phyloP scores from a whole-genome alignment of 2,329 filamentous ascomycete genomes.

The Rutstroemia sp. region DNA sequence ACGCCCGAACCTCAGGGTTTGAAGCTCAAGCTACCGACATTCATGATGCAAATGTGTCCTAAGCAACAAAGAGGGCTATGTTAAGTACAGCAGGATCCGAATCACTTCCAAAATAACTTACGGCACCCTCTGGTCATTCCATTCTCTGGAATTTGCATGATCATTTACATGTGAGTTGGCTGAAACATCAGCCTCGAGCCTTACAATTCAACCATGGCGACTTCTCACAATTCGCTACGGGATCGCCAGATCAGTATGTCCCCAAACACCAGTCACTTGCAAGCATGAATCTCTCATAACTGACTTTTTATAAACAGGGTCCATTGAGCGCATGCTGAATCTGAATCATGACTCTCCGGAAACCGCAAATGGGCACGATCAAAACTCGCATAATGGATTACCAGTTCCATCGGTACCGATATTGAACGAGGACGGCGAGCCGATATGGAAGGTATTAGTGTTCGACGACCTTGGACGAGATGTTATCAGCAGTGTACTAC shows the following conservation, averaged over 20 bases:
- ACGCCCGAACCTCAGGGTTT: neutral
- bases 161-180: constrained; percentile 19
- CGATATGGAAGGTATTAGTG: constrained; percentile 95
- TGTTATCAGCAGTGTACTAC: constrained; percentile 92
- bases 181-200: constrained; percentile 25
- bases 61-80: neutral
- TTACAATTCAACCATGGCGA: constrained; percentile 40
- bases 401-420: constrained; percentile 68
- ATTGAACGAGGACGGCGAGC: constrained; percentile 78
- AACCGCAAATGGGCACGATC: constrained; percentile 49
- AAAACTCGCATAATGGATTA: constrained; percentile 51
- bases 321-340: constrained; percentile 92
- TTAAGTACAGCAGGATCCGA: too few relatives aligned
- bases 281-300: neutral
- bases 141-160: constrained; percentile 20
- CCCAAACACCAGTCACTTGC: constrained; percentile 12
- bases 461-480: constrained; percentile 89
- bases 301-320: constrained; percentile 47
- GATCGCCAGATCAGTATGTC: constrained; percentile 64
- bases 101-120: neutral
- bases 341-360: constrained; percentile 66
- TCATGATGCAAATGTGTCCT: constrained; percentile 7
- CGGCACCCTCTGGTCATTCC: neutral
- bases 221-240: constrained; percentile 51
- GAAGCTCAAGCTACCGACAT: neutral